These are phyloP conservation scores for Lobosporangium transversale DNA, from an alignment of 192 early-diverging fungal species.

Conservation along the genomic window DNA sequence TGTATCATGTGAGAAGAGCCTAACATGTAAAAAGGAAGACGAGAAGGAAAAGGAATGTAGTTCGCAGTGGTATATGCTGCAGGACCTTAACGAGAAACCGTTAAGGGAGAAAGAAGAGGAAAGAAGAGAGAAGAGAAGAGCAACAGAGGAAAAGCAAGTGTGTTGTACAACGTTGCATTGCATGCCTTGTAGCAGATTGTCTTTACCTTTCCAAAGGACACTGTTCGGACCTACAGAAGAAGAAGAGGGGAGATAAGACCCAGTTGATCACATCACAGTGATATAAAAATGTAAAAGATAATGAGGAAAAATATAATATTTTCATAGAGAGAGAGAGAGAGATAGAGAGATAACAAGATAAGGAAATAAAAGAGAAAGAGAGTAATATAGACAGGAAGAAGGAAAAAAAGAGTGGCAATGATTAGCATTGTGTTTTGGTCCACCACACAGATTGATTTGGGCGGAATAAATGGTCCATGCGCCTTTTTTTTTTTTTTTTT, in stretches of 20 bases:
- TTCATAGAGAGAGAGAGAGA: background rate
- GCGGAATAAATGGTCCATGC: no score
- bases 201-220: conserved; percentile 43
- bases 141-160: no score
- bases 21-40: no score
- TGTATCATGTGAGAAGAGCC: background rate
- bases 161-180: background rate
- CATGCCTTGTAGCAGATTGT: background rate
- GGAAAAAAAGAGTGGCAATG: no score
- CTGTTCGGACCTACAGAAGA: conserved; percentile 17
- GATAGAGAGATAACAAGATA: no score
- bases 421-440: no score
- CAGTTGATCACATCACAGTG: no score
- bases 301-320: background rate
- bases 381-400: background rate
- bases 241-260: background rate
- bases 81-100: background rate
- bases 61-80: background rate
- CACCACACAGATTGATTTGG: no score
- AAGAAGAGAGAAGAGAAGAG: background rate
- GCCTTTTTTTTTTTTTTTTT: no score
- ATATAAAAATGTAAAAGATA: background rate
- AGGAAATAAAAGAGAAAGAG: background rate
- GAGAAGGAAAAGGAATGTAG: background rate
- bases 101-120: background rate